phyloP scores from a whole-genome alignment of 2,329 filamentous ascomycete species.

The Ophiostoma populinum region DNA sequence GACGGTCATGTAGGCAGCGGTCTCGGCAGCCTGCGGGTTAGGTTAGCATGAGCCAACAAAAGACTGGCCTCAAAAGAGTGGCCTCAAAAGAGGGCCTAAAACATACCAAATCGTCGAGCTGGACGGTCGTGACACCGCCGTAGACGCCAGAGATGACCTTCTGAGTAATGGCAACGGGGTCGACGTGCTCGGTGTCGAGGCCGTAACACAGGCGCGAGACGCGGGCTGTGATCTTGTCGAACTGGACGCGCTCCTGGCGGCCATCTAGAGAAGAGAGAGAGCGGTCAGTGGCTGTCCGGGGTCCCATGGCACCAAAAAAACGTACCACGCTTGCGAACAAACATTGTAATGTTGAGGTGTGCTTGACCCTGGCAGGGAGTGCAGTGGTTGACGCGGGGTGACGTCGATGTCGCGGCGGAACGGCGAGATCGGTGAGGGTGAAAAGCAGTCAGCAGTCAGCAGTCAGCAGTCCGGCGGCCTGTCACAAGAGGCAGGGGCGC shows the following conservation, averaged over 20 bases:
- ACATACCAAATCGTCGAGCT: conserved; percentile 88
- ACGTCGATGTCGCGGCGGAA: too few species aligned
- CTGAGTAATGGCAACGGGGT: conserved; percentile 94
- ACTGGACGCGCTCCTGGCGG: conserved; percentile 98
- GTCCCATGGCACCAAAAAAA: conserved; percentile 9
- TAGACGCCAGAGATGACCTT: conserved; percentile 99
- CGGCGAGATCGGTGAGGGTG: too few species aligned
- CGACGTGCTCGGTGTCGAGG: conserved; percentile 84
- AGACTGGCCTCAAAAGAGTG: too few species aligned
- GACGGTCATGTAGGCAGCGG: conserved; percentile 98
- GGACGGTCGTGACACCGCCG: conserved; percentile 88
- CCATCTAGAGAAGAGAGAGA: conserved; percentile 51
- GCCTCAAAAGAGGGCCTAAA: not conserved
- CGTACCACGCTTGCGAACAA: conserved; percentile 46
- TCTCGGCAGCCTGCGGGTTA: conserved; percentile 68
- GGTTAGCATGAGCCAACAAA: not conserved
- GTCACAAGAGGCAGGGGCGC: too few species aligned
- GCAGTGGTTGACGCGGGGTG: too few species aligned
- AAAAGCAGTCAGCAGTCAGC: not conserved
- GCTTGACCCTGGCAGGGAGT: conserved; percentile 8
- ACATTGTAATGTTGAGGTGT: conserved; percentile 28
- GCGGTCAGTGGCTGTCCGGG: not conserved
- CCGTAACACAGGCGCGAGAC: conserved; percentile 96
- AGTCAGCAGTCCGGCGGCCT: too few species aligned
- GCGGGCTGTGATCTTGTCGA: conserved; percentile 99